Percentiles rank a stretch among this genome's conserved stretches.
These are phyloP conservation scores for Macrolepiota dolichaula DNA, from an alignment of 768 basidiomycete genomes.

Conservation along the genomic window DNA sequence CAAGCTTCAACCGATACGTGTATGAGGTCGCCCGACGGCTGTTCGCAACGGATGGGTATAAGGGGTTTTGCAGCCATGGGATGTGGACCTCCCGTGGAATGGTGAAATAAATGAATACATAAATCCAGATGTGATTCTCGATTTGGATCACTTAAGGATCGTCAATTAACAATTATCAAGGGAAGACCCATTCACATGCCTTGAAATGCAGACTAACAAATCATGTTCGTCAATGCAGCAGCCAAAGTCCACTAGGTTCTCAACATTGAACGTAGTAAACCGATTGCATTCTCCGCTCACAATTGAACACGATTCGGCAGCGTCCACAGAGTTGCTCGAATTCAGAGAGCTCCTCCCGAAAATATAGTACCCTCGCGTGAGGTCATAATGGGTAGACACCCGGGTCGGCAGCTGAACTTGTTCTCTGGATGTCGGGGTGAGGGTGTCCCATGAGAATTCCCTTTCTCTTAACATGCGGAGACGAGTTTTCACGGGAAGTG, in stretches of 20 bases:
- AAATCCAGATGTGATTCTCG: background rate
- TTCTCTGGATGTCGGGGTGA: background rate
- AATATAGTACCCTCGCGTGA: background rate
- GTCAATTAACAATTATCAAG: no score
- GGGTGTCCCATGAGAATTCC: background rate
- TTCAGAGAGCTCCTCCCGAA: background rate
- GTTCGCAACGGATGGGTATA: background rate
- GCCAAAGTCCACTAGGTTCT: background rate
- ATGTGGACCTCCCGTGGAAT: background rate
- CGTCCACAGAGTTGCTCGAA: no score
- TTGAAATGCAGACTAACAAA: background rate
- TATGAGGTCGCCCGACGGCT: no score
- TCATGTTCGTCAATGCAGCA: constrained; percentile 1
- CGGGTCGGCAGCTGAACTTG: background rate
- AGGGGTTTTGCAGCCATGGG: background rate
- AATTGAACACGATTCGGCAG: no score
- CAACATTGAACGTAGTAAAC: background rate
- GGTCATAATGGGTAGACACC: no score
- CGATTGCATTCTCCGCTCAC: no score
- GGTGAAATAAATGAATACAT: background rate
- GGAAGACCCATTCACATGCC: background rate
- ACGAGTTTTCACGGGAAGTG: background rate
- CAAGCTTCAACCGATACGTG: background rate
- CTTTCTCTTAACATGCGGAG: background rate
- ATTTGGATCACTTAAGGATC: background rate